Evolutionary conservation across 768 basidiomycete species (phyloP), one percentile per base, ranked within the genome.

Genomic region (Tulasnella sp.): DNA sequence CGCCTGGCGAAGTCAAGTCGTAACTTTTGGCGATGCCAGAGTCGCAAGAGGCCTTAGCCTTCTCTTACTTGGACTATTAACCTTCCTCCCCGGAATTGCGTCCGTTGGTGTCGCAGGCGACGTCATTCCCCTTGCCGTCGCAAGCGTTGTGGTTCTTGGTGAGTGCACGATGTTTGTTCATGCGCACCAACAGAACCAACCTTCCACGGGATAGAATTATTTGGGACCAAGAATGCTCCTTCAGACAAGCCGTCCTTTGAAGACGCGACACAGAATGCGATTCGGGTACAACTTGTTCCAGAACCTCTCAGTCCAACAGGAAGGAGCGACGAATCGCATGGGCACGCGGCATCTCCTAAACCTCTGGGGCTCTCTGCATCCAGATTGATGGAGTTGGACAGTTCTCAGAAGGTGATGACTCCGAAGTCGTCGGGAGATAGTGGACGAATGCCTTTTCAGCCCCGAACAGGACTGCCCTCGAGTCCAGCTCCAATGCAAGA

Each of bases 61-160:
- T 7, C 46, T 76, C 21, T 58, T 31, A 10, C 52, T 76, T 24
- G 46, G 46, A 24, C 1, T 48, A 19, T 24, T 76, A 10, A 76
- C 75, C 9, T 46, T 58, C 75, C 42, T 58, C 12, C 44, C 44
- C 31, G 75, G 34, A 27, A 12, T 46, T 21, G 34, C 27, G 6
- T 38, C 36, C 12, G 27, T 38, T 10, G 46, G 46, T 16, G 46
- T 76, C 19, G 52, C 75, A 10, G 42, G 40, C n/a, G 52, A 76
- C 34, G 75, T 58, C 27, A 76, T 76, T 36, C 75, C 75, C 3
- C 46, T 76, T 6, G 75, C 75, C 36, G 12, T 76, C 12, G 75
- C 40, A 38, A 44, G 40, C 36, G 27, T 52, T 14, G 38, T 76
- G 7, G 75, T 76, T 24, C 44, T 76, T 4, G 75, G 75, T 76